A percentile compares a stretch with the other conserved stretches of the same genome.
Conservation (phyloP, 495 filamentous ascomycete species). For the Cryomyces antarcticus region DNA sequence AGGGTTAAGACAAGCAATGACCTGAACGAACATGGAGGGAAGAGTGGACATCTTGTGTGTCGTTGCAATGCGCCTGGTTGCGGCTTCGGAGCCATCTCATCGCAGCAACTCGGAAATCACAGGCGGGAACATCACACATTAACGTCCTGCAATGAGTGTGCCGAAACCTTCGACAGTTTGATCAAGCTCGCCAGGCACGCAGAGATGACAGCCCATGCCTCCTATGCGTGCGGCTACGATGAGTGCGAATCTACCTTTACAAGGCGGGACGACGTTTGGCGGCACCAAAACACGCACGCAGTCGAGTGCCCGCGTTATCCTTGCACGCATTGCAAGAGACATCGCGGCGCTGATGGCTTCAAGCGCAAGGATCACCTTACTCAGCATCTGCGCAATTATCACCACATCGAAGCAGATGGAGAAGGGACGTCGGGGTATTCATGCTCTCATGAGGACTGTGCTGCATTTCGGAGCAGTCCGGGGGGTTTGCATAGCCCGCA, state of each 20-base stretch:
- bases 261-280: conserved; percentile 11
- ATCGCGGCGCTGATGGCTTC: conserved; percentile 19
- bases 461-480: not conserved
- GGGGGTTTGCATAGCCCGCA: not conserved
- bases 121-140: too few species aligned
- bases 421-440: not conserved
- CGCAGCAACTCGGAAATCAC: too few species aligned
- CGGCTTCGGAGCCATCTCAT: too few species aligned
- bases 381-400: conserved; percentile 20
- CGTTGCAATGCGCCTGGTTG: too few species aligned
- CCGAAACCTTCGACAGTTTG: not conserved
- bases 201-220: conserved; percentile 1
- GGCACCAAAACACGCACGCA: conserved; percentile 11
- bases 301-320: conserved; percentile 4
- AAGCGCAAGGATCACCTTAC: conserved; percentile 18
- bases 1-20: too few species aligned
- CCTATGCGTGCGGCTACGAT: not conserved
- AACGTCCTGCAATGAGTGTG: not conserved
- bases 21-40: too few species aligned
- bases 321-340: conserved; percentile 15
- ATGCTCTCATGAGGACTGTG: conserved; percentile 1
- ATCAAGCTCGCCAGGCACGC: not conserved
- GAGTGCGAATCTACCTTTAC: conserved; percentile 13
- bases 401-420: conserved; percentile 10
- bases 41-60: too few species aligned